Evolutionary conservation across 768 basidiomycete species (phyloP).

Genomic region (Collybia sordida): DNA sequence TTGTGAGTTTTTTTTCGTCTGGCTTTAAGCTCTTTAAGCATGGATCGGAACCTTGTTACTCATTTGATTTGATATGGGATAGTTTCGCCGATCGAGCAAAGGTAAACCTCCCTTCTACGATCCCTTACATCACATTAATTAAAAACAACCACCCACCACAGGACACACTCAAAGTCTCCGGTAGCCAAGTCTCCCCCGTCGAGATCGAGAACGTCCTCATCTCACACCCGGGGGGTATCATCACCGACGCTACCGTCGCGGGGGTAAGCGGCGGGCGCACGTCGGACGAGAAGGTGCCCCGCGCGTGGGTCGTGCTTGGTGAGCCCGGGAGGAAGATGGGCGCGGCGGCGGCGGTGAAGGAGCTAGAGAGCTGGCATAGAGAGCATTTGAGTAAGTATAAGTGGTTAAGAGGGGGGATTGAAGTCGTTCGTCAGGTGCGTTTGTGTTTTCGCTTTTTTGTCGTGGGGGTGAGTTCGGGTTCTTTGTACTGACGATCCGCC

Average conservation of each 20-base stretch:
- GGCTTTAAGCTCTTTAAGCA: no score
- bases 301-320: slow-evolving; percentile 78
- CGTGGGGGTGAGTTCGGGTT: not conserved
- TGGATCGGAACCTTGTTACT: not conserved
- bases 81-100: slow-evolving; percentile 81
- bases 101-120: slow-evolving; percentile 32
- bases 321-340: slow-evolving; percentile 51
- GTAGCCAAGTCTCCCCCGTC: slow-evolving; percentile 75
- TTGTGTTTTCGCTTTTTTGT: slow-evolving; percentile 1
- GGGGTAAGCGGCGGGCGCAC: slow-evolving; percentile 74
- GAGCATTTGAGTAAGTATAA: slow-evolving; percentile 72
- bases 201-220: slow-evolving; percentile 73
- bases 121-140: not conserved
- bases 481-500: not conserved
- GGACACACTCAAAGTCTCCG: slow-evolving; percentile 82
- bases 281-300: slow-evolving; percentile 70
- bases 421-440: slow-evolving; percentile 60
- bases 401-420: slow-evolving; percentile 73
- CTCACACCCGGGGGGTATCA: slow-evolving; percentile 57
- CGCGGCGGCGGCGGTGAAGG: slow-evolving; percentile 33
- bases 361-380: slow-evolving; percentile 60
- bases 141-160: slow-evolving; percentile 20
- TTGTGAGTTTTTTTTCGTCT: slow-evolving; percentile 47
- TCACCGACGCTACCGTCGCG: slow-evolving; percentile 68
- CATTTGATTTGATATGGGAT: not conserved